Conservation (phyloP, 106 monocot species). For the Cymbidium sinense region DNA sequence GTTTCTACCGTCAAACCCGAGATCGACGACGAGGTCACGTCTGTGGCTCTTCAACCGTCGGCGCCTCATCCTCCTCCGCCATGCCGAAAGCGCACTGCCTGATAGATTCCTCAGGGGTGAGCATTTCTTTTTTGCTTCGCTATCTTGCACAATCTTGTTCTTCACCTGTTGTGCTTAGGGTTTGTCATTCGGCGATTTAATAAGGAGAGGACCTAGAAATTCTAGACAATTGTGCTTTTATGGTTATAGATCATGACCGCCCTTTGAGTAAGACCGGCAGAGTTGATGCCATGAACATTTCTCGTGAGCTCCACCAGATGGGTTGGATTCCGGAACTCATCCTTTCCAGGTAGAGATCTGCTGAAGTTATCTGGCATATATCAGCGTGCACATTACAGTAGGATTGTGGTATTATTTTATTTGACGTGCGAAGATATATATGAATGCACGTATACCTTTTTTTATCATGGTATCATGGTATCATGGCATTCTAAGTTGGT, state of each 20-base stretch:
- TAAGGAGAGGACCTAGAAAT: background rate
- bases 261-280: slow-evolving; percentile 64
- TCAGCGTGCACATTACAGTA: background rate
- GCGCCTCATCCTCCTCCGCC: slow-evolving; percentile 86
- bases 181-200: background rate
- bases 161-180: background rate
- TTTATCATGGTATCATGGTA: background rate
- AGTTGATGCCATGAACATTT: slow-evolving; percentile 45
- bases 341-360: slow-evolving; percentile 55
- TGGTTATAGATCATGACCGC: slow-evolving; percentile 67
- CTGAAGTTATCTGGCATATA: background rate
- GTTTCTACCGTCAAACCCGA: slow-evolving; percentile 19
- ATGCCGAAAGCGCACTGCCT: slow-evolving; percentile 61
- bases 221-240: background rate
- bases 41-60: slow-evolving; percentile 16
- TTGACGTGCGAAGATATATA: background rate
- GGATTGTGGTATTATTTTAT: background rate
- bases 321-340: slow-evolving; percentile 90
- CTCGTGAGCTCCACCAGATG: slow-evolving; percentile 75
- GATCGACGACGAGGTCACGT: slow-evolving; percentile 5
- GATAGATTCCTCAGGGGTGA: slow-evolving; percentile 59
- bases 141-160: background rate
- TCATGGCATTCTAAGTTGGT: background rate
- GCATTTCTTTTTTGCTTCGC: background rate
- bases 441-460: background rate